Conservation (phyloP, 164 flowering plant genomes). For the Brasenia schreberi region DNA sequence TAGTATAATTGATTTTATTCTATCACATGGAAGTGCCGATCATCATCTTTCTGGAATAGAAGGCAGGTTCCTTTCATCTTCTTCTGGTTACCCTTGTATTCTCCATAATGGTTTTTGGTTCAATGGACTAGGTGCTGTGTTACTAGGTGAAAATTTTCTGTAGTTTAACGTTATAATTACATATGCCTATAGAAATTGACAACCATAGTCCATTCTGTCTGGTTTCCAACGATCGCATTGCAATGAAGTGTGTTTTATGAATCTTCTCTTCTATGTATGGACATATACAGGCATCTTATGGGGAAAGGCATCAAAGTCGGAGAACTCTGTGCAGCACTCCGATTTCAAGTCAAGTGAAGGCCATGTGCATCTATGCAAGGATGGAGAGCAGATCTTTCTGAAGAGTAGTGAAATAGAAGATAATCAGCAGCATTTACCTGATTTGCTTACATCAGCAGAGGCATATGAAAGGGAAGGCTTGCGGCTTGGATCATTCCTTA, state of each 20-base stretch:
- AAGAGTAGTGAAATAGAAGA: conserved; percentile 10
- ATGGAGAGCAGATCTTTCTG: conserved; percentile 26
- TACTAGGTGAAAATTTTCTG: no score
- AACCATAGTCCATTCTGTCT: no score
- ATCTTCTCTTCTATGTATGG: not conserved
- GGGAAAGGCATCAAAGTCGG: conserved; percentile 14
- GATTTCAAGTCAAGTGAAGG: conserved; percentile 5
- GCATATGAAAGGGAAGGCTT: conserved; percentile 15
- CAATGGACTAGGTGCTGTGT: no score
- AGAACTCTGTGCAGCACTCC: conserved; percentile 7
- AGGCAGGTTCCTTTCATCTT: conserved; percentile 15
- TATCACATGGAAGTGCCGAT: conserved; percentile 46
- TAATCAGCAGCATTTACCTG: conserved; percentile 5
- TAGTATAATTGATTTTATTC: conserved; percentile 50
- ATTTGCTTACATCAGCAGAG: conserved; percentile 13
- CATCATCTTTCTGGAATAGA: conserved; percentile 26
- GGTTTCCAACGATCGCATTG: no score
- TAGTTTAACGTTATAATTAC: not conserved
- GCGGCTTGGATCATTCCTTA: conserved; percentile 46
- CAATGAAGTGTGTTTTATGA: no score
- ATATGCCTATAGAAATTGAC: no score
- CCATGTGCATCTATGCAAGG: conserved; percentile 8
- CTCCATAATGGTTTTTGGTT: no score
- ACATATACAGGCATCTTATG: conserved; percentile 24
- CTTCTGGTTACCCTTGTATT: not conserved